Base-by-base conservation (phyloP, 257 asterid genomes). In the Gentiana straminea region DNA sequence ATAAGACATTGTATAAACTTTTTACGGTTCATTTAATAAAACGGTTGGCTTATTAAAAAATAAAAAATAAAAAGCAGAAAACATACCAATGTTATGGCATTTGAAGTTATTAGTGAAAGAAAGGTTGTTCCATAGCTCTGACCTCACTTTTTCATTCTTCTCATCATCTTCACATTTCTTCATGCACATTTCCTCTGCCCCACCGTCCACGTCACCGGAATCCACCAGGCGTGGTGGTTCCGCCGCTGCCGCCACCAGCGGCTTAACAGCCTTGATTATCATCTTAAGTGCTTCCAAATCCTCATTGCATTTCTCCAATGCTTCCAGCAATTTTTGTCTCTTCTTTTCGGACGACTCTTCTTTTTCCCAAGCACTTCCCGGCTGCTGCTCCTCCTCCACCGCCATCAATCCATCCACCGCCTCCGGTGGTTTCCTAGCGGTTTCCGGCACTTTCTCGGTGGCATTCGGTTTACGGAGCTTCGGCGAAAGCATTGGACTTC, bases 381-480 rank as follows among this genome's bases (percentile, higher is more conserved):
- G 45, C 8, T 4, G 46, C 24, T 24, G 24, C 24, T 24, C 24
- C 35, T 83, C 86, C 55, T 78, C 87, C 75, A 86, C 24, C 5
- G 95, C 97, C 94, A 89, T 86, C 8, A 89, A 83, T 74, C 89
- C 63, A 13, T 77, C 84, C 68, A 89, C 87, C 68, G 81, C 32
- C 0, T 84, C 70, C 24, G 81, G 65, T 4, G 81, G 73, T 2
- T 69, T 73, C 58, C 68, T 68, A 1, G 49, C 57, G 35, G 66
- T 77, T 15, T 65, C 80, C 44, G 76, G 61, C 49, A 69, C 61
- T 50, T 24, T 46, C 36, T 48, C 60, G 39, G 61, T 60, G 39
- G 61, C 63, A 36, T 32, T 55, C 11, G 75, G 50, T 35, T 61
- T 65, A 2, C 93, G 80, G 52, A 82, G 72, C 79, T 81, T 92